A percentile compares a stretch with the other conserved stretches of the same genome.
phyloP scores from a whole-genome alignment of 163 green algal genomes.

The Scenedesmus sp. region DNA sequence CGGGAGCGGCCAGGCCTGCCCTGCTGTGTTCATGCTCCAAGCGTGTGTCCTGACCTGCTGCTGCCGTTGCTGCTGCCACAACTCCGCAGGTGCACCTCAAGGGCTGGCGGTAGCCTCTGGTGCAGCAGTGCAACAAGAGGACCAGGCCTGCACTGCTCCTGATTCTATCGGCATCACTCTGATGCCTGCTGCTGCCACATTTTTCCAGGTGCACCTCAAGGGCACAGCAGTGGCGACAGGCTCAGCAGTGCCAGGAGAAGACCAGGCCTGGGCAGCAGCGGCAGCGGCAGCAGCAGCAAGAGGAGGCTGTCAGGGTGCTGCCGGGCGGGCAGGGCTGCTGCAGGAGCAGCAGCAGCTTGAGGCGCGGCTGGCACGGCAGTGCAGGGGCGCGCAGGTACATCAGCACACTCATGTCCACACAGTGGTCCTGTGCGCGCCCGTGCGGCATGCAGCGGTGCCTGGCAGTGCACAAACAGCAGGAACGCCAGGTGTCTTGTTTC shows the following conservation, averaged over 20 bases:
- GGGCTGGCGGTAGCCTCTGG: too few species aligned
- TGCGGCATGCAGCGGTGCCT: too few species aligned
- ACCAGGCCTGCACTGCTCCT: neutral
- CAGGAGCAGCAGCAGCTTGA: constrained; percentile 10
- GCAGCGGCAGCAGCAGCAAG: neutral
- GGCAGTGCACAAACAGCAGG: too few species aligned
- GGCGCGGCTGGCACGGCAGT: neutral
- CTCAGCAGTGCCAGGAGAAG: constrained; percentile 1
- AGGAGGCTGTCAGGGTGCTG: neutral
- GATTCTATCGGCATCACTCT: neutral
- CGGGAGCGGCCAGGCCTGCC: too few species aligned
- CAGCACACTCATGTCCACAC: too few species aligned
- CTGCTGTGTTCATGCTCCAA: too few species aligned
- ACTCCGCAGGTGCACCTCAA: too few species aligned
- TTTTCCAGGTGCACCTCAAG: neutral
- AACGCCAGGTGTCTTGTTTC: too few species aligned
- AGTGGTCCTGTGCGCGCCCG: too few species aligned
- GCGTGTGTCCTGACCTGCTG: too few species aligned
- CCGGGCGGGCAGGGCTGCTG: neutral
- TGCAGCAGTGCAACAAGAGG: neutral
- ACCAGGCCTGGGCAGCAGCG: neutral
- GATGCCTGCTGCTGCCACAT: neutral
- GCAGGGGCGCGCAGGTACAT: neutral
- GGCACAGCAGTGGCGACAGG: neutral
- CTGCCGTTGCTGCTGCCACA: too few species aligned